A percentile compares a stretch with the other conserved stretches of the same genome.
Conservation (phyloP, 2,329 filamentous ascomycete species). For the Penicillium sp. region DNA sequence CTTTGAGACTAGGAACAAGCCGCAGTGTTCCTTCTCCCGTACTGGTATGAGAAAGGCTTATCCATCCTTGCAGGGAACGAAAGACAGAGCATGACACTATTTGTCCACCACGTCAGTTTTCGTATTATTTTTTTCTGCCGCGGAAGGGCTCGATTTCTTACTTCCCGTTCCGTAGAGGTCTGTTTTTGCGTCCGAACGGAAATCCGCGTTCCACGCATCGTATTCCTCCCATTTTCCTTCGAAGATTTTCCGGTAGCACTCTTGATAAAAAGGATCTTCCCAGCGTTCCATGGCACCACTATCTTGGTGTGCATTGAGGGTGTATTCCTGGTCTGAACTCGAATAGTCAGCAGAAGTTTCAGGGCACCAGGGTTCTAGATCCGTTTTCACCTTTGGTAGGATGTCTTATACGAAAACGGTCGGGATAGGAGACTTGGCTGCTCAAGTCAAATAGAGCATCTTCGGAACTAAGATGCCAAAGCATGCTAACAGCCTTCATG, state of each 20-base stretch:
- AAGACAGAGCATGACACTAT: slow-evolving; percentile 15
- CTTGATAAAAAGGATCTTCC: slow-evolving; percentile 18
- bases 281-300: slow-evolving; percentile 21
- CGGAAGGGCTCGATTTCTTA: background rate
- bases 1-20: slow-evolving; percentile 18
- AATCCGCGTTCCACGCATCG: slow-evolving; percentile 19
- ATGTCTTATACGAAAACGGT: slow-evolving; percentile 24
- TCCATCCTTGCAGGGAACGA: slow-evolving; percentile 19
- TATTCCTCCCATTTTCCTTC: slow-evolving; percentile 20
- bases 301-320: slow-evolving; percentile 18
- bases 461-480: background rate
- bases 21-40: slow-evolving; percentile 19
- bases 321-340: slow-evolving; percentile 11
- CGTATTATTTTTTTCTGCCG: background rate
- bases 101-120: slow-evolving; percentile 1
- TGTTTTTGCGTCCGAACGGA: slow-evolving; percentile 20
- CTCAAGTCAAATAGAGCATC: slow-evolving; percentile 14
- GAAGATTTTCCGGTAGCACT: slow-evolving; percentile 18
- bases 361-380: background rate
- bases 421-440: slow-evolving; percentile 23
- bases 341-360: background rate
- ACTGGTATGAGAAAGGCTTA: slow-evolving; percentile 18
- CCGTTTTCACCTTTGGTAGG: slow-evolving; percentile 17
- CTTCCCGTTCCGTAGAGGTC: slow-evolving; percentile 18
- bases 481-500: slow-evolving; percentile 9